Evolutionary conservation across 1,284 basidiomycete species (phyloP), one percentile per base, ranked within the genome.

Genomic region (Ceratobasidium papillatum): DNA sequence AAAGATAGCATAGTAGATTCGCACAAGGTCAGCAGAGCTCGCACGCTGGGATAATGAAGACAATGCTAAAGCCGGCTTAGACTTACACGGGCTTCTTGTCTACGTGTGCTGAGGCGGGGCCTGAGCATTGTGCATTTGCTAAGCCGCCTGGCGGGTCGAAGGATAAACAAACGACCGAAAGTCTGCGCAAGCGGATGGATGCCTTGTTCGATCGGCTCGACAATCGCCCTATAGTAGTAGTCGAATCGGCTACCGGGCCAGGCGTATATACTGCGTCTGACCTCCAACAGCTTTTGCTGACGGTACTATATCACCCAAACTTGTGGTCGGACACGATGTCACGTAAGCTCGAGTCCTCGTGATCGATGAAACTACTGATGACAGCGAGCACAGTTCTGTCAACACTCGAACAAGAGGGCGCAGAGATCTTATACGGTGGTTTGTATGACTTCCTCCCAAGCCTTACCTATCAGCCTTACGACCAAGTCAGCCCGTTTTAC

Each of bases 1-100:
- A 14, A 64, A 41, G 65, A 58, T 22, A 76, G 74, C 1, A 78
- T 78, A 76, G 41, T 52, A 49, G 74, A 78, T 41, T 77, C 78
- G 0, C 52, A 69, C 65, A 77, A 76, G 49, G 79, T 79, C 12
- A 5, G 5, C 3, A 22, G 3, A 8, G 3, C 12, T 12, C 5
- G 25, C 12, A 12, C 12, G 9, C 22, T 12, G 1, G 1, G 0
- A 17, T 19, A 11, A 27, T 7, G 22, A 9, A 17, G 14, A 0
- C 30, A 25, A 7, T 19, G 59, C n/a, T n/a, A n/a, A n/a, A 5
- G 12, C n/a, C 59, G 4, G 4, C 45, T n/a, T 14, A 56, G 47
- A 59, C 36, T 30, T n/a, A 58, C 34, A 14, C 51, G 7, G 75
- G 76, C 8, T 78, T 78, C 68, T 56, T 78, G 30, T 47, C 43